Conservation (phyloP, 495 filamentous ascomycete genomes). For the Physcia stellaris region DNA sequence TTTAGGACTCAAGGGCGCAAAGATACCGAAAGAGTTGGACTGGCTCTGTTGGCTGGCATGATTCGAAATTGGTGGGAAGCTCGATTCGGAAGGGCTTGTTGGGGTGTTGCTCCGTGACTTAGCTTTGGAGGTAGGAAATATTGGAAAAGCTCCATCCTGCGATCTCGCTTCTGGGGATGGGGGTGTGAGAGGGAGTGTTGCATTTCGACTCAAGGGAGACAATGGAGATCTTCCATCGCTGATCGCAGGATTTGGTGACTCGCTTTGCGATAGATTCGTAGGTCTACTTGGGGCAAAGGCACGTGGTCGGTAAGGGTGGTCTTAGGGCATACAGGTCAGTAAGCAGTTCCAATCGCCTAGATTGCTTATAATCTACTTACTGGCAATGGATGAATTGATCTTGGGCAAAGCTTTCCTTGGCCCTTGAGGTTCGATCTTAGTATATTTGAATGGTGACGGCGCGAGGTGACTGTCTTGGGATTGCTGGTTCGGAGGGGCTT, state of each 20-base stretch:
- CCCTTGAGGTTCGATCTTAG: neutral
- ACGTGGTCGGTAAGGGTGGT: no score
- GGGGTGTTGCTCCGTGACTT: conserved; percentile 27
- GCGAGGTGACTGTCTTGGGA: neutral
- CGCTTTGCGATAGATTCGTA: no score
- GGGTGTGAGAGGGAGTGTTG: conserved; percentile 28
- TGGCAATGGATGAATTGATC: conserved; percentile 42
- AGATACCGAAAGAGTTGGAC: neutral
- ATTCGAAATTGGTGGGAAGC: conserved; percentile 23
- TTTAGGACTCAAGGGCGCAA: conserved; percentile 31
- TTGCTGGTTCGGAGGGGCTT: no score
- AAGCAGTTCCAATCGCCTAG: no score
- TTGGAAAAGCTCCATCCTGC: conserved; percentile 48
- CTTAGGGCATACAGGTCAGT: no score
- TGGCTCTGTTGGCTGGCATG: neutral
- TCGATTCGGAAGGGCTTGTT: conserved; percentile 11
- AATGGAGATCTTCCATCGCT: no score
- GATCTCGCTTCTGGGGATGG: conserved; percentile 31
- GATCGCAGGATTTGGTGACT: no score
- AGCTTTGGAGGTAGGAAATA: conserved; percentile 39
- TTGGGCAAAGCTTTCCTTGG: conserved; percentile 10
- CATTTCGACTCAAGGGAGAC: no score
- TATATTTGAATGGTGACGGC: neutral
- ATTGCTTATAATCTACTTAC: no score
- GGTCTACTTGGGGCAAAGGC: neutral